Base-by-base conservation (phyloP, 1,284 basidiomycete genomes). In the Trichosporon faecale region DNA sequence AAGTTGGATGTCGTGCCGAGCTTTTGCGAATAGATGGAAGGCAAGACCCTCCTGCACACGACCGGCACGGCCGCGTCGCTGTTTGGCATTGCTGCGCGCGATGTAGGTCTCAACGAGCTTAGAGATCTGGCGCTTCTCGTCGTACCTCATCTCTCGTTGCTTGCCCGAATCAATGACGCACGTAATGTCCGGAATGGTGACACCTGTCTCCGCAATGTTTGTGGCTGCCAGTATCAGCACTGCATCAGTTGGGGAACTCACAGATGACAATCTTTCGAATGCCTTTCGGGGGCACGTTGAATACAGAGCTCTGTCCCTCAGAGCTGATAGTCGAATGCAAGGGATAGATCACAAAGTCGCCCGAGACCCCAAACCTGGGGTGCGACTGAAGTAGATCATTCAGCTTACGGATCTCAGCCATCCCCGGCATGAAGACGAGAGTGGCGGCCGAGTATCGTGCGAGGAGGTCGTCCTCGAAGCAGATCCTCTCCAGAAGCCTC, bases 181-280 rank as follows among this genome's bases (percentile, higher is more conserved):
- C 2, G 96, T 98, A 70, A 98, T 93, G 78, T 99, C 97, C 4
- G 96, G 96, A 70, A 99, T 98, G 0, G 96, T 99, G 71, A 99
- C 92, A 81, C 96, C 96, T 16, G 94, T 97, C 81, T 97, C 94
- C 31, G 92, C 90, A 65, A 82, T 82, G 66, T 83, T 92, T 6
- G 89, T 91, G 6, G 90, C 90, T 91, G n/a, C 18, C 23, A 29
- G 71, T n/a, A 66, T 67, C 49, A 33, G 31, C 3, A 40, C 8
- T 7, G 7, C 3, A 3, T 29, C 3, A 3, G 33, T 4, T n/a
- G n/a, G n/a, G 18, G 27, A 0, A 77, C 86, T 66, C 76, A 92
- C 93, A 91, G 60, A 85, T 91, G 44, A 98, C 95, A 76, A 98
- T 95, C 84, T 98, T 98, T 65, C 92, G 88, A 2, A 91, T 84